phyloP scores from a whole-genome alignment of 169 alveolate species.

The Hammondia hammondi region DNA sequence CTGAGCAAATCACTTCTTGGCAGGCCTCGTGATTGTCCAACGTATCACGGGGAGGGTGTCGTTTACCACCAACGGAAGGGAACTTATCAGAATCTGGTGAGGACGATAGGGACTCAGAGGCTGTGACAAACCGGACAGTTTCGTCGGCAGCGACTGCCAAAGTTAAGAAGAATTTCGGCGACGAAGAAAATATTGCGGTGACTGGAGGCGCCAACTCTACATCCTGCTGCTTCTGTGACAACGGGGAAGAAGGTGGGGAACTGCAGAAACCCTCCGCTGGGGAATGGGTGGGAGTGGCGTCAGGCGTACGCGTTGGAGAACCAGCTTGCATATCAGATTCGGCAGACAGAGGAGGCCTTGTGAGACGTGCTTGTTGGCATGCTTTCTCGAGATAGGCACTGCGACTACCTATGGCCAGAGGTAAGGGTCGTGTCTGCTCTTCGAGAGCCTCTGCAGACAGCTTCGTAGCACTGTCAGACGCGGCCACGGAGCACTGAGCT shows the following conservation, averaged over 20 bases:
- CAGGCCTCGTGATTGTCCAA: background rate
- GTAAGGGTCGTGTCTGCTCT: background rate
- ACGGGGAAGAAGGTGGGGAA: background rate
- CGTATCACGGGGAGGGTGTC: too few relatives aligned
- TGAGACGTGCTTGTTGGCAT: background rate
- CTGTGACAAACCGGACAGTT: background rate
- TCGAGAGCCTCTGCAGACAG: background rate
- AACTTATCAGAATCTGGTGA: background rate
- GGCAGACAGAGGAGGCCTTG: background rate
- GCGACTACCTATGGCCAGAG: background rate
- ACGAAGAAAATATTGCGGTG: background rate
- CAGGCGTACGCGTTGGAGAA: background rate
- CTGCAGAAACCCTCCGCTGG: background rate
- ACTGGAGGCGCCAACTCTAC: background rate
- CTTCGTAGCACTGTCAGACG: background rate
- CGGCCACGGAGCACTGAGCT: background rate
- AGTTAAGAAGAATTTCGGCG: background rate
- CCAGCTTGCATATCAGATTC: background rate
- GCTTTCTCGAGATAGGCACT: background rate
- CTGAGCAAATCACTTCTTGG: background rate
- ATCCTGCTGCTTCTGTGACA: background rate
- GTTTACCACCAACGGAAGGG: background rate
- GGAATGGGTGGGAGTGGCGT: background rate
- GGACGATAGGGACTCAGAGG: background rate
- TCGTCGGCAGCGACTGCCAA: constrained; percentile 13